Evolutionary conservation across 805 yeast species (phyloP), one percentile per base, ranked within the genome.

Genomic region (Metschnikowia peoriensis): DNA sequence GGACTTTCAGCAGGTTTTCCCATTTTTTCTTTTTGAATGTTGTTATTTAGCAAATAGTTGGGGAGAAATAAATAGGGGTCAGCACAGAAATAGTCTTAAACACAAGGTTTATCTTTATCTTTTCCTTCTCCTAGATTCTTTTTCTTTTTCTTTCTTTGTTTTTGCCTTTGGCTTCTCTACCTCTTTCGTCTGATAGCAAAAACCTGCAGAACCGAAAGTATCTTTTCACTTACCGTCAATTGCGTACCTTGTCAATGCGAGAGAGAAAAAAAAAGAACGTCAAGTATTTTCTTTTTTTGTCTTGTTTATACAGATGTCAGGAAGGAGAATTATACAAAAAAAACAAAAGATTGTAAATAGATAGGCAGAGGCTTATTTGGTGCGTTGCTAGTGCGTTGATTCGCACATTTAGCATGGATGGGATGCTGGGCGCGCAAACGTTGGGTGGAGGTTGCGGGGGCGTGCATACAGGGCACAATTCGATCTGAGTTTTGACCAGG

Each of bases 361-460:
- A 14, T 14, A 14, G 15, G 32, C 27, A 14, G 16, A 43, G 43
- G 49, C 49, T 38, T 38, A 44, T 35, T 37, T n/a, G 9, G 17
- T 14, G 34, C 15, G 29, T 29, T 46, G 49, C 44, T 46, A 16
- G 40, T 29, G 39, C 49, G 49, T 12, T 46, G 49, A 46, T 46
- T 46, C 49, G 49, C 44, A 46, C 29, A 40, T 46, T 44, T 46
- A 46, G 49, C 44, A 46, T 38, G 16, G 44, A 12, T 10, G 10
- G 35, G 35, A 10, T 9, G 35, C 12, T 32, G 35, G 40, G 17
- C 29, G 37, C 42, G 35, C 32, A 44, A 44, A 34, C 47, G 40
- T 46, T 46, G 41, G 47, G 41, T 44, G 47, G 41, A 11, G 12
- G 10, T 11, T 32, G 10, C 14, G 34, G 6, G 47, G 27, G n/a